Evolutionary conservation across 2,329 filamentous ascomycete genomes (phyloP).

Genomic region (Rutstroemia sp.): DNA sequence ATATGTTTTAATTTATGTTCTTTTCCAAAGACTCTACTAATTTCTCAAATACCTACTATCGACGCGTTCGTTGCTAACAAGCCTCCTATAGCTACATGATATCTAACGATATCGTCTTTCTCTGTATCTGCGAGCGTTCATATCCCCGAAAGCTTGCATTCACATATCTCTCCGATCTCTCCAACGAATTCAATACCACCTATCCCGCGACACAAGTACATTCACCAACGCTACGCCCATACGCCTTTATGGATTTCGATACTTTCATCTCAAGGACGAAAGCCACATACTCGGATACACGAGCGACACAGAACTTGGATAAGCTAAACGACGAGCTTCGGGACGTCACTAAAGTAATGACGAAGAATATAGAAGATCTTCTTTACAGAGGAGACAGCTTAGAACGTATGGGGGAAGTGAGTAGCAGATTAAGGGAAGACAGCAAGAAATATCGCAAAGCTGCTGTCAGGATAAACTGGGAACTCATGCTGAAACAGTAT

Average conservation of each 20-base stretch:
- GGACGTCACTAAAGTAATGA: slow-evolving; percentile 99
- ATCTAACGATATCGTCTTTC: slow-evolving; percentile 74
- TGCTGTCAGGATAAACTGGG: slow-evolving; percentile 96
- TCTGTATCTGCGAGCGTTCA: slow-evolving; percentile 86
- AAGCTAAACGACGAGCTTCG: slow-evolving; percentile 94
- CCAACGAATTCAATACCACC: slow-evolving; percentile 81
- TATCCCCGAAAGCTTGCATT: slow-evolving; percentile 98
- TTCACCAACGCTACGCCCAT: slow-evolving; percentile 70
- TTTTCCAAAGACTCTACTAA: not conserved
- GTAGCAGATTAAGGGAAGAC: slow-evolving; percentile 78
- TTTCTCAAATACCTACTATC: not conserved
- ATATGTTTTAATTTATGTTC: not conserved
- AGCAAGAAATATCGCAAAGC: slow-evolving; percentile 90
- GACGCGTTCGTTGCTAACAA: not conserved
- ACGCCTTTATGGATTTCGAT: slow-evolving; percentile 97
- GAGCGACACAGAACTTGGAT: slow-evolving; percentile 86
- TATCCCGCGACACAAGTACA: slow-evolving; percentile 71
- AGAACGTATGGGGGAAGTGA: slow-evolving; percentile 96
- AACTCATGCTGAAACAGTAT: slow-evolving; percentile 92
- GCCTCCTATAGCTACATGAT: slow-evolving; percentile 65
- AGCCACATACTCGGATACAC: slow-evolving; percentile 86
- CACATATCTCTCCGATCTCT: slow-evolving; percentile 91
- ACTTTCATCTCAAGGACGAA: slow-evolving; percentile 92
- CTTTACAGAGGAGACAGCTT: slow-evolving; percentile 90
- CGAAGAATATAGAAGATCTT: slow-evolving; percentile 98